Conservation (phyloP, 495 filamentous ascomycete genomes). For the Choiromyces venosus region DNA sequence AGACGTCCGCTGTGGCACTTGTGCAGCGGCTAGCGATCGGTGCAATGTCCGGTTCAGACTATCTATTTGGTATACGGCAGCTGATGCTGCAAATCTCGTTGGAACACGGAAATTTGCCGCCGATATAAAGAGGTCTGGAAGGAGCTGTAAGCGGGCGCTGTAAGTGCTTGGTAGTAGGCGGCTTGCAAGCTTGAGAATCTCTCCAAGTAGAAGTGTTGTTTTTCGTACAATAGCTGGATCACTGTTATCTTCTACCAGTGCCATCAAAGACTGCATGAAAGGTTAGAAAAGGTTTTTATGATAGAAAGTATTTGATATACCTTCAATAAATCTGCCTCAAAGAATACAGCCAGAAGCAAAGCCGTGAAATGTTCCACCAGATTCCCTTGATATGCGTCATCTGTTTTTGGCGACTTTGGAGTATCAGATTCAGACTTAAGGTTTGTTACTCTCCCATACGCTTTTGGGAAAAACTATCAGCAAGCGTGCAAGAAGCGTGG, state of each 20-base stretch:
- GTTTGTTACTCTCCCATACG: slow-evolving; percentile 86
- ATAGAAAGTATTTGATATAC: slow-evolving; percentile 45
- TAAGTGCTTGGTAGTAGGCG: slow-evolving; percentile 71
- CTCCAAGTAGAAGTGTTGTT: slow-evolving; percentile 80
- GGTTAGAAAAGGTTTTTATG: neutral
- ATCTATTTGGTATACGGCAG: slow-evolving; percentile 92
- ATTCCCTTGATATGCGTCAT: slow-evolving; percentile 66
- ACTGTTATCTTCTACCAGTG: slow-evolving; percentile 62
- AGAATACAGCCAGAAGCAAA: slow-evolving; percentile 75
- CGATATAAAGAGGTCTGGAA: slow-evolving; percentile 72
- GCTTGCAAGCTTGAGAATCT: slow-evolving; percentile 81
- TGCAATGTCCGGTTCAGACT: slow-evolving; percentile 92
- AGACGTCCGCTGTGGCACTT: slow-evolving; percentile 30
- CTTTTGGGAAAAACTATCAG: slow-evolving; percentile 16
- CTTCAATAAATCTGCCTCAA: slow-evolving; percentile 73
- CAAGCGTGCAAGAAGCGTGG: slow-evolving; percentile 9
- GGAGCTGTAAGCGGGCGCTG: slow-evolving; percentile 73
- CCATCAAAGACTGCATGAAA: slow-evolving; percentile 52
- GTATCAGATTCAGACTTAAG: slow-evolving; percentile 58
- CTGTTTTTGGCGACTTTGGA: slow-evolving; percentile 46
- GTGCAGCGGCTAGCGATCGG: slow-evolving; percentile 54
- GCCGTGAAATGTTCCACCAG: slow-evolving; percentile 90
- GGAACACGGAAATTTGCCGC: slow-evolving; percentile 65
- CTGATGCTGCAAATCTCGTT: slow-evolving; percentile 70
- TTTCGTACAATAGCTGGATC: slow-evolving; percentile 77